These are phyloP conservation scores for Phytomonas sp. DNA, from an alignment of 208 protist genomes.

Conservation along the genomic window DNA sequence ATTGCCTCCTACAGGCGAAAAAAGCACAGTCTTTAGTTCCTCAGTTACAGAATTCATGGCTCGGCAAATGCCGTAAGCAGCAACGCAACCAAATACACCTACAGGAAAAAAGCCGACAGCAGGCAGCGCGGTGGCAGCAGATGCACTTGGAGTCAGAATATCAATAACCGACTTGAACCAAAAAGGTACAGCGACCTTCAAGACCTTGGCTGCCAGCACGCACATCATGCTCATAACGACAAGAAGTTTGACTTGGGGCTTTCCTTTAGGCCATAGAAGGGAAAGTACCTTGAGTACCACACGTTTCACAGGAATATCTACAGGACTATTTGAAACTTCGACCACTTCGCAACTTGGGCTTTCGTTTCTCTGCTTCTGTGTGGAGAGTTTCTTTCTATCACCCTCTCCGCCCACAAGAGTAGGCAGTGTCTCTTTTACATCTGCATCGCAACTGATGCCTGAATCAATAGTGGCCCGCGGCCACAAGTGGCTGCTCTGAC, in stretches of 20 bases:
- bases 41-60: conserved; percentile 65
- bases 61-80: conserved; percentile 79
- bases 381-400: not conserved
- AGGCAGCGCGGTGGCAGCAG: conserved; percentile 22
- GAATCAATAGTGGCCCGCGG: not conserved
- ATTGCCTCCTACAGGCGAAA: conserved; percentile 82
- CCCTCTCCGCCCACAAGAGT: not conserved
- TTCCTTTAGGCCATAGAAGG: conserved; percentile 75
- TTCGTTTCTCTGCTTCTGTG: not conserved
- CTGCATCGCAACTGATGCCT: not conserved
- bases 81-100: conserved; percentile 75
- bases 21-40: conserved; percentile 87
- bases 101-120: conserved; percentile 44
- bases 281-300: conserved; percentile 67
- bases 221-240: conserved; percentile 70
- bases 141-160: conserved; percentile 42
- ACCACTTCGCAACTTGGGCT: not conserved
- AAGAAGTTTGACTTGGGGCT: conserved; percentile 50
- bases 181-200: conserved; percentile 87
- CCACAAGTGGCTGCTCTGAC: not conserved
- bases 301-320: conserved; percentile 58
- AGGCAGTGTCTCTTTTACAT: not conserved
- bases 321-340: not conserved
- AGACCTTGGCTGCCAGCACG: conserved; percentile 70
- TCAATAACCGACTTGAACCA: conserved; percentile 89